Base-by-base conservation (phyloP, 1,139 yeast species). In the Debaryomyces psychrophilus region DNA sequence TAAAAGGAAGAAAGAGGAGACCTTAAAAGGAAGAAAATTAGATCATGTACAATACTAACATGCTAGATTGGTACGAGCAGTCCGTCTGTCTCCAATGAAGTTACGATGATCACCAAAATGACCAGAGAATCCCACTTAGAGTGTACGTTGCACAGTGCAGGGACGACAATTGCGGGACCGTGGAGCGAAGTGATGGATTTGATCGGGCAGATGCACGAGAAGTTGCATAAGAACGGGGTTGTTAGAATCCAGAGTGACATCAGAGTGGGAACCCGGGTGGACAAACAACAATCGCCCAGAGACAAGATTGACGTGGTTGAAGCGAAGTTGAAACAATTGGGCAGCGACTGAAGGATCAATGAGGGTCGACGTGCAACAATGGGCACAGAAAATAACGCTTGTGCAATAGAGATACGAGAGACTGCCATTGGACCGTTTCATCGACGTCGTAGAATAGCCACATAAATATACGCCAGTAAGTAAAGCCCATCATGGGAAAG, bases 131-230 rank as follows among this genome's bases (percentile, higher is more conserved):
- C 87, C 15, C 82, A 79, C 5, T 71, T 90, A 45, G 76, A 81
- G 44, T 82, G 86, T 48, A 82, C 88, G 0, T 70, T 90, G 53
- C 96, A 90, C 65, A 85, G 93, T 53, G 96, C 96, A 1, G 96
- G 96, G 5, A 89, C 96, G 8, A 88, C 96, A 4, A 85, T 89
- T 58, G 87, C 87, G 57, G 97, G 97, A 0, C 90, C 90, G n/a
- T 90, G 96, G 96, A 82, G 83, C 58, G 88, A 86, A 46, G 96
- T 90, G 2, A 86, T 84, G 81, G 80, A 74, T 26, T 68, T 87
- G 46, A 85, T 90, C 56, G 96, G 96, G n/a, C 77, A 81, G 54
- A 70, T 89, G 57, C 97, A 90, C 58, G 83, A 85, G 57, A 69
- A 72, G 43, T 77, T 88, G 42, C 97, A 90, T 59, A 70, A 69